These are phyloP conservation scores for Spongispora temasekensis DNA, from an alignment of 1,284 basidiomycete species.

Conservation along the genomic window DNA sequence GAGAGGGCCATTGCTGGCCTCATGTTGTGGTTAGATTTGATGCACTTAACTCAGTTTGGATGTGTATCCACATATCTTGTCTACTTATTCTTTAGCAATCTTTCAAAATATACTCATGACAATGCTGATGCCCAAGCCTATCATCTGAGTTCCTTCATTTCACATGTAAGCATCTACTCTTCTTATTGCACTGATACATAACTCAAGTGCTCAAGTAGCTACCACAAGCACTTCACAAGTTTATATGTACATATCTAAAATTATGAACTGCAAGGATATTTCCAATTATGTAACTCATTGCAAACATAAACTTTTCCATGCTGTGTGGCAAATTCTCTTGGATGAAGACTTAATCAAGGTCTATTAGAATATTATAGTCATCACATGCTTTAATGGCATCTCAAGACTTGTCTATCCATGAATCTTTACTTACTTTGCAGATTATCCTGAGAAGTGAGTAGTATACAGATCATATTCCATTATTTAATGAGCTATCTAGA, in stretches of 20 bases:
- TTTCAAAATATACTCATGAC: not conserved
- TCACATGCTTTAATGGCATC: not conserved
- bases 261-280: not conserved
- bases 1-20: not conserved
- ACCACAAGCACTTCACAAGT: not conserved
- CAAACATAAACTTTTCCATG: not conserved
- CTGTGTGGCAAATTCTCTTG: not conserved
- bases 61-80: not conserved
- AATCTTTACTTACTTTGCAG: not conserved
- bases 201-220: not conserved
- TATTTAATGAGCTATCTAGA: not conserved
- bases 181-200: not conserved
- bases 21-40: not conserved
- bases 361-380: not conserved
- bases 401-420: not conserved
- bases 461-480: not conserved
- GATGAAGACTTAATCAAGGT: not conserved
- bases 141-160: not conserved
- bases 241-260: not conserved
- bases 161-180: not conserved
- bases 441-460: constrained; percentile 1
- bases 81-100: not conserved
- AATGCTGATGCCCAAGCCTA: not conserved
- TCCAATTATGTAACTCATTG: not conserved
- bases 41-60: not conserved